Conservation (phyloP, 1,284 basidiomycete genomes). For the Porogramme epimiltina region DNA sequence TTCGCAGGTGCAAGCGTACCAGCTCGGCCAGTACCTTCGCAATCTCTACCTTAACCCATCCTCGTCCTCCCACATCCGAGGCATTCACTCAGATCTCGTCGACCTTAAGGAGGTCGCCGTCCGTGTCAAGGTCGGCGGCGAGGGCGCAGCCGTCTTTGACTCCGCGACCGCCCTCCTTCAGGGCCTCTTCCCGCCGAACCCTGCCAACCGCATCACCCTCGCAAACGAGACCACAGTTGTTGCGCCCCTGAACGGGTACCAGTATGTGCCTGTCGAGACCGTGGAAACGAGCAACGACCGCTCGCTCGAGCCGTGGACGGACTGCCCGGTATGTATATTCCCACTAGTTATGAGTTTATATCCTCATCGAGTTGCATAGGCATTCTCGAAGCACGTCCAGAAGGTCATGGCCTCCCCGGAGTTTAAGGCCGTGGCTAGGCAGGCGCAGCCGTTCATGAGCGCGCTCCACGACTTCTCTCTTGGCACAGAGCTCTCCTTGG, state of each 20-base stretch:
- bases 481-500: slow-evolving; percentile 63
- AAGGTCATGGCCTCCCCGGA: slow-evolving; percentile 57
- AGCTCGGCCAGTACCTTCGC: slow-evolving; percentile 71
- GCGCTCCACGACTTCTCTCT: slow-evolving; percentile 68
- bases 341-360: not conserved
- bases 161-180: slow-evolving; percentile 78
- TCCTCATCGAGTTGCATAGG: slow-evolving; percentile 33
- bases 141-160: slow-evolving; percentile 85
- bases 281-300: slow-evolving; percentile 83
- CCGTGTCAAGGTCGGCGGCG: slow-evolving; percentile 81
- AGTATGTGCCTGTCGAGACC: slow-evolving; percentile 83
- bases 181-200: slow-evolving; percentile 77
- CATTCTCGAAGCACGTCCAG: slow-evolving; percentile 64
- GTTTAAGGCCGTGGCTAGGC: slow-evolving; percentile 62
- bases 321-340: slow-evolving; percentile 68
- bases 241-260: slow-evolving; percentile 83
- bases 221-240: slow-evolving; percentile 77
- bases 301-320: slow-evolving; percentile 84
- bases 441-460: slow-evolving; percentile 66
- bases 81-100: slow-evolving; percentile 66
- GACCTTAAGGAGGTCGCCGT: slow-evolving; percentile 73
- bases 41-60: slow-evolving; percentile 66
- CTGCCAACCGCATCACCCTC: slow-evolving; percentile 67
- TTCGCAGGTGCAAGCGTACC: slow-evolving; percentile 66
- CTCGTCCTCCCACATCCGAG: slow-evolving; percentile 67